Evolutionary conservation across 306 rosid species (phyloP), one percentile per base, ranked within the genome.

Genomic region (Medicago arabica): DNA sequence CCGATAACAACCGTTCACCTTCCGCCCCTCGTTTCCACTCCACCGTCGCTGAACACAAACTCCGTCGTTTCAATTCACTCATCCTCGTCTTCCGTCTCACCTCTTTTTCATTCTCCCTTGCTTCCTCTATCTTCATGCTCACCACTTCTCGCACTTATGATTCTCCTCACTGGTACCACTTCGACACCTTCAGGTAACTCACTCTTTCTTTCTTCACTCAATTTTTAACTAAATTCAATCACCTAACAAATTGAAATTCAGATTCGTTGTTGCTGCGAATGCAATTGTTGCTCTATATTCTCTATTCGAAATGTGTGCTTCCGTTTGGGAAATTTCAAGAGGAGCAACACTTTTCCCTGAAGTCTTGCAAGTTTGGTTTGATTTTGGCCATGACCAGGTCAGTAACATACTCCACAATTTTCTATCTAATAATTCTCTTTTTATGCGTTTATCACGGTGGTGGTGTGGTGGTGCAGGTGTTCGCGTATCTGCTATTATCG

Each of bases 361-460:
- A 84, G 78, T 85, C 19, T 50, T 95, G 21, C 99, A 95, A 62
- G 95, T 95, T 68, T 95, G 99, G 97, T 95, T 95, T 88, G 99
- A 95, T 75, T 95, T 95, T 81, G 92, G 97, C 78, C 99, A 92
- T 64, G 99, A 95, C 87, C 99, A 95, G 97, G 99, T 95, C 21
- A 31, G 72, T 71, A 55, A 19, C 6, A 84, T 34, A 12, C n/a
- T 2, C 1, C 12, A 55, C 17, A 34, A 34, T 12, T 73, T 25
- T 68, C 4, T 21, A 16, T 0, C 41, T 55, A 38, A 23, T 23
- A 23, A 23, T 4, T 4, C 21, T 23, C 13, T 63, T 4, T 36
- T 47, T 62, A 31, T 11, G 75, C 18, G 50, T 14, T 14, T 14
- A 12, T 13, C 60, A 5, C 23, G 58, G 71, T 39, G 60, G 60